phyloP scores from a whole-genome alignment of 495 filamentous ascomycete species.

The Aspergillus diversus region DNA sequence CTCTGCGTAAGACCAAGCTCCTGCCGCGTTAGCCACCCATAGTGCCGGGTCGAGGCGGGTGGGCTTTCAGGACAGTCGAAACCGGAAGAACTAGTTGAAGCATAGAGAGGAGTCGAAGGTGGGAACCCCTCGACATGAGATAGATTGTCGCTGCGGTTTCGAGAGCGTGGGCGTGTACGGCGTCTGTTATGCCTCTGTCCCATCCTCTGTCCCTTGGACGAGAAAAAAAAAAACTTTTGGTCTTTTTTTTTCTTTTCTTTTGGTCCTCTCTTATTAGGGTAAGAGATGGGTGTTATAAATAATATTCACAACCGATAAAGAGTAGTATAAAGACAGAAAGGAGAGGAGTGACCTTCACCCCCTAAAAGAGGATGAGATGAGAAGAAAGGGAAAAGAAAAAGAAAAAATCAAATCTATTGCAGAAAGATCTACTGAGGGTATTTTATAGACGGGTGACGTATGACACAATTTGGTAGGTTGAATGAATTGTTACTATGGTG shows the following conservation, averaged over 20 bases:
- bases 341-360: conserved; percentile 52
- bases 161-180: conserved; percentile 48
- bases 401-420: conserved; percentile 11
- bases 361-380: conserved; percentile 48
- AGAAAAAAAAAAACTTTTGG: conserved; percentile 18
- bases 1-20: conserved; percentile 34
- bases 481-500: conserved; percentile 29
- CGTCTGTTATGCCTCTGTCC: conserved; percentile 55
- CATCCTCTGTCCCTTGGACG: conserved; percentile 35
- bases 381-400: conserved; percentile 30
- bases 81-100: conserved; percentile 16
- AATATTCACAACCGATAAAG: conserved; percentile 18
- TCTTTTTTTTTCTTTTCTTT: conserved; percentile 10
- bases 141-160: conserved; percentile 32
- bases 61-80: conserved; percentile 21
- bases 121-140: conserved; percentile 21
- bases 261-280: not conserved
- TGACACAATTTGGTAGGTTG: conserved; percentile 15
- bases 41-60: conserved; percentile 49
- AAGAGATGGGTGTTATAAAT: conserved; percentile 1
- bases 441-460: conserved; percentile 22
- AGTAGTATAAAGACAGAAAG: conserved; percentile 16
- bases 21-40: conserved; percentile 45
- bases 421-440: conserved; percentile 6
- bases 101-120: conserved; percentile 16